phyloP scores from a whole-genome alignment of 305 asterid species.

The Fraxinus paxiana region DNA sequence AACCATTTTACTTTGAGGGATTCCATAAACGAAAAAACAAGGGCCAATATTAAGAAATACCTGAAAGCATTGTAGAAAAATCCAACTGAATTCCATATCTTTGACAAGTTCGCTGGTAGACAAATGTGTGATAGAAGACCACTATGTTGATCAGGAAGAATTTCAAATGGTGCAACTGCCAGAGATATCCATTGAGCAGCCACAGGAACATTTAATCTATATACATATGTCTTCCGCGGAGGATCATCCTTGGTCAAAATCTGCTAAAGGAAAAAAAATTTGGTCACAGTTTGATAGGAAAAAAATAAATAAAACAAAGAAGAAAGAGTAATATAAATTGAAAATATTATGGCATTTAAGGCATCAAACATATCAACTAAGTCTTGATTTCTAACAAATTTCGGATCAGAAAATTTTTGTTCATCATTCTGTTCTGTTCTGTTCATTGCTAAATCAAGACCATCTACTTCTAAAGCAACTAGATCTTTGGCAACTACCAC shows the following conservation, averaged over 20 bases:
- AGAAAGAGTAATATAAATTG: neutral
- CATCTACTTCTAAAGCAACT: neutral
- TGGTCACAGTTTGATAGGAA: slow-evolving; percentile 3
- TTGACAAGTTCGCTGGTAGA: slow-evolving; percentile 64
- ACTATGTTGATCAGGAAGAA: slow-evolving; percentile 75
- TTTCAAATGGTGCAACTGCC: slow-evolving; percentile 85
- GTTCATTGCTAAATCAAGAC: neutral
- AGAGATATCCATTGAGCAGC: slow-evolving; percentile 90
- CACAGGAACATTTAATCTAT: slow-evolving; percentile 84
- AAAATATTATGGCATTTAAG: neutral
- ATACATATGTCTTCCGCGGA: slow-evolving; percentile 79
- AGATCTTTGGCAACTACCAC: neutral
- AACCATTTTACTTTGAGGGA: slow-evolving; percentile 5
- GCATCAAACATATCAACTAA: neutral
- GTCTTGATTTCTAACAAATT: neutral
- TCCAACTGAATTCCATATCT: slow-evolving; percentile 71
- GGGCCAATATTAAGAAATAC: slow-evolving; percentile 36
- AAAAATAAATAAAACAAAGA: neutral
- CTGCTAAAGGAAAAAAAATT: slow-evolving; percentile 33
- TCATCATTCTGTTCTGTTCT: neutral
- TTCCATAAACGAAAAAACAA: slow-evolving; percentile 17
- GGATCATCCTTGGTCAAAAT: slow-evolving; percentile 88
- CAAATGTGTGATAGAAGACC: slow-evolving; percentile 69
- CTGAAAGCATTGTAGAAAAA: slow-evolving; percentile 86
- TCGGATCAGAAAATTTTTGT: neutral